phyloP scores from a whole-genome alignment of 75 land plant species.

The Pseudotsuga menziesii region DNA sequence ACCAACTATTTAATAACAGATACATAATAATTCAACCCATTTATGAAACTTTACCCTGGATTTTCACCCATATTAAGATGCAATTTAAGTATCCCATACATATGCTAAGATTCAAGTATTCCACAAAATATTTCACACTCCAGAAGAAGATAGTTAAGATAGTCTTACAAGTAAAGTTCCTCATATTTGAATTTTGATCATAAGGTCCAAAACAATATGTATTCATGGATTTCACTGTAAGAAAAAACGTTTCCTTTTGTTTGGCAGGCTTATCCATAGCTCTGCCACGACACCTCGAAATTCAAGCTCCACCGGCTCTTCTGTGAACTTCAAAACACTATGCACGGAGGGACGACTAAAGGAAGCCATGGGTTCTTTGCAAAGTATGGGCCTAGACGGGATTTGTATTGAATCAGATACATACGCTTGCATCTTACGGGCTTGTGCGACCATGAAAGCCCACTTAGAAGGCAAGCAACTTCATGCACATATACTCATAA shows the following conservation, averaged over 20 bases:
- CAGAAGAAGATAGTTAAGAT: no score
- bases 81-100: no score
- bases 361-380: neutral
- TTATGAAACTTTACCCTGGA: no score
- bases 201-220: no score
- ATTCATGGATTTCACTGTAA: neutral
- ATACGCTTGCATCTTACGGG: neutral
- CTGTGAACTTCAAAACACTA: neutral
- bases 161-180: no score
- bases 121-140: no score
- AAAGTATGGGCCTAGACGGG: neutral
- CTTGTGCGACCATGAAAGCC: neutral
- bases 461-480: conserved; percentile 19
- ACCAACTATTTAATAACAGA: no score
- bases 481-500: conserved; percentile 7
- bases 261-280: neutral
- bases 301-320: neutral
- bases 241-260: neutral
- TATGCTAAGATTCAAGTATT: no score
- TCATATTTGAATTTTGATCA: no score
- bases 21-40: no score
- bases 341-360: conserved; percentile 3
- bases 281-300: neutral
- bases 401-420: neutral
- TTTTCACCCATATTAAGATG: no score